Conservation (phyloP, 2,329 filamentous ascomycete species). For the Fonsecaea multimorphosa region DNA sequence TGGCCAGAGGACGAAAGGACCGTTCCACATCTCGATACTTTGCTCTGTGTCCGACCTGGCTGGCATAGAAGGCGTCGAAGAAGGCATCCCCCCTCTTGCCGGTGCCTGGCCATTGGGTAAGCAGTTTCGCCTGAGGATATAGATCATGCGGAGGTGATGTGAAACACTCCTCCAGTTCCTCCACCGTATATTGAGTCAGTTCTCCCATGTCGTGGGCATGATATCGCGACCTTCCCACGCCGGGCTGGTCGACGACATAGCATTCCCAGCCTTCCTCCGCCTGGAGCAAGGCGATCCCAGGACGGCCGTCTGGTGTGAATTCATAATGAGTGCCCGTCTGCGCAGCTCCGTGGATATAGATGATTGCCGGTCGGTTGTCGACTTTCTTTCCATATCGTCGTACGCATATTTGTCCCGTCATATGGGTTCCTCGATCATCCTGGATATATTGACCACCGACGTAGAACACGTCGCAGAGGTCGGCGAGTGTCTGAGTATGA, state of each 20-base stretch:
- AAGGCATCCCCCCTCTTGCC: conserved; percentile 17
- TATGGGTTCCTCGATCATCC: conserved; percentile 29
- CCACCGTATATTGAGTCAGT: conserved; percentile 17
- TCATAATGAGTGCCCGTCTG: conserved; percentile 48
- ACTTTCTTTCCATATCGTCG: conserved; percentile 22
- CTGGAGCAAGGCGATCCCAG: conserved; percentile 48
- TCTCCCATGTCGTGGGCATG: conserved; percentile 14
- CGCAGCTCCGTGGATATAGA: conserved; percentile 34
- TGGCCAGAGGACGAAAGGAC: conserved; percentile 10
- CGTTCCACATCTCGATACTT: conserved; percentile 36
- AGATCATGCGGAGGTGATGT: conserved; percentile 15
- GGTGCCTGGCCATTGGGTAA: conserved; percentile 51
- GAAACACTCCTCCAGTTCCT: conserved; percentile 13
- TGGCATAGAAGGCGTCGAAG: conserved; percentile 23
- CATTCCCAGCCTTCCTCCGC: conserved; percentile 19
- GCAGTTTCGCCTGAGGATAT: conserved; percentile 15
- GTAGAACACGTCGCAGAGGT: conserved; percentile 17
- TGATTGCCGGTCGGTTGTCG: conserved; percentile 16
- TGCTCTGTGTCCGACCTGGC: conserved; percentile 30
- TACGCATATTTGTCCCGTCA: conserved; percentile 25
- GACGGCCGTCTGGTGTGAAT: conserved; percentile 56
- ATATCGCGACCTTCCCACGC: conserved; percentile 46
- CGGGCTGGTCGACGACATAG: conserved; percentile 53
- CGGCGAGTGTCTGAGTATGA: not conserved
- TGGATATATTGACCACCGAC: conserved; percentile 16